Evolutionary conservation across 352 stramenopile genomes (phyloP).

Genomic region (Phytophthora pini): DNA sequence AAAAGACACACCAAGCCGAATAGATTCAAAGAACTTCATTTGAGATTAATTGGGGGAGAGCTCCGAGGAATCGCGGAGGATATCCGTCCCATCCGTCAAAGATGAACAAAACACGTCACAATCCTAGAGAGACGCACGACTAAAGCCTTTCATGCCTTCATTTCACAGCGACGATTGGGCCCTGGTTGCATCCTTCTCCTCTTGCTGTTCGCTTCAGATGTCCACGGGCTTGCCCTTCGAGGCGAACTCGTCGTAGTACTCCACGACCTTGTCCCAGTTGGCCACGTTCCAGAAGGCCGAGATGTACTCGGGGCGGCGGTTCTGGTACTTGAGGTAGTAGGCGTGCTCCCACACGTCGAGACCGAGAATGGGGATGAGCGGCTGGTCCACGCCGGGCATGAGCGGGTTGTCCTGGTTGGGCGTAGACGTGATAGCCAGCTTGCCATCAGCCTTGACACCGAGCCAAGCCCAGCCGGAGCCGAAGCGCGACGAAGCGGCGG

Average conservation of each 20-base stretch:
- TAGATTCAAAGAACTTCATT: slow-evolving; percentile 29
- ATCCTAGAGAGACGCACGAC: slow-evolving; percentile 15
- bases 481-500: slow-evolving; percentile 86
- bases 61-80: slow-evolving; percentile 22
- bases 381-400: slow-evolving; percentile 80
- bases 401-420: slow-evolving; percentile 96
- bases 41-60: slow-evolving; percentile 29
- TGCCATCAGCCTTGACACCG: slow-evolving; percentile 86
- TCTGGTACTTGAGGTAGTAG: slow-evolving; percentile 98
- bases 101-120: slow-evolving; percentile 27
- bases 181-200: slow-evolving; percentile 14
- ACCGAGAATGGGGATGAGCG: slow-evolving; percentile 93
- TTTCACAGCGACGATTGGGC: slow-evolving; percentile 31
- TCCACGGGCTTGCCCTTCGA: slow-evolving; percentile 86
- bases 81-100: slow-evolving; percentile 9
- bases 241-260: slow-evolving; percentile 93
- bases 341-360: slow-evolving; percentile 97
- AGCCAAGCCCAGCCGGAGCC: slow-evolving; percentile 93
- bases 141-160: slow-evolving; percentile 4
- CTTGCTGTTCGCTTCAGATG: slow-evolving; percentile 64
- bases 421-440: slow-evolving; percentile 95
- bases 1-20: background rate
- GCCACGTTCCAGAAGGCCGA: slow-evolving; percentile 98
- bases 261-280: slow-evolving; percentile 94
- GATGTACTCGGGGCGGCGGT: slow-evolving; percentile 96